These are phyloP conservation scores for Rhodotorula paludigena DNA, from an alignment of 768 basidiomycete genomes.

Conservation along the genomic window DNA sequence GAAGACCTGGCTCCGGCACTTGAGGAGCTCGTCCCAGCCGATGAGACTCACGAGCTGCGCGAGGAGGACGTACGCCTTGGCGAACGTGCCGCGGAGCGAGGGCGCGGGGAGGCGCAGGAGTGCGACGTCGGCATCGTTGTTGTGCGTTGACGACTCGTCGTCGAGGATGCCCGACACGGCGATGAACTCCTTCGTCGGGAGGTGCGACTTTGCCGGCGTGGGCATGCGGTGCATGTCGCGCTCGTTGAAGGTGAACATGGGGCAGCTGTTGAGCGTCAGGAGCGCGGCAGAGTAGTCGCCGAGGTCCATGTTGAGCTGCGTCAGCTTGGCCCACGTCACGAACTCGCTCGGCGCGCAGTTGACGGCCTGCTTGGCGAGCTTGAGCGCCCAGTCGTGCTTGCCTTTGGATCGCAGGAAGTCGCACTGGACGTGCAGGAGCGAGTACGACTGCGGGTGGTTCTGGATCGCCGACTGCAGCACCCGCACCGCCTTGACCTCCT, in stretches of 20 bases:
- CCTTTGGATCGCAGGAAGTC: conserved; percentile 86
- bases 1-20: conserved; percentile 88
- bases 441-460: conserved; percentile 84
- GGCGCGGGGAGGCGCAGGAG: conserved; percentile 92
- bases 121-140: conserved; percentile 88
- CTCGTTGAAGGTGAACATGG: conserved; percentile 99
- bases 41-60: conserved; percentile 87
- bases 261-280: conserved; percentile 94
- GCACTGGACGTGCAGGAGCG: conserved; percentile 86
- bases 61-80: conserved; percentile 83
- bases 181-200: conserved; percentile 79
- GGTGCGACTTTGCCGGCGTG: conserved; percentile 69
- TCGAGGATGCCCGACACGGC: conserved; percentile 75
- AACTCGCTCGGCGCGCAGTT: conserved; percentile 98
- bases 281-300: conserved; percentile 75
- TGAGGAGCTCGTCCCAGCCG: conserved; percentile 97
- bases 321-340: conserved; percentile 97
- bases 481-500: conserved; percentile 96
- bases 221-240: conserved; percentile 85
- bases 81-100: conserved; percentile 90
- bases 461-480: conserved; percentile 80
- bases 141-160: conserved; percentile 62
- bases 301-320: conserved; percentile 86
- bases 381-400: conserved; percentile 78
- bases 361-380: conserved; percentile 87